Base-by-base conservation (phyloP, 768 basidiomycete genomes). In the Podaxis pistillaris region DNA sequence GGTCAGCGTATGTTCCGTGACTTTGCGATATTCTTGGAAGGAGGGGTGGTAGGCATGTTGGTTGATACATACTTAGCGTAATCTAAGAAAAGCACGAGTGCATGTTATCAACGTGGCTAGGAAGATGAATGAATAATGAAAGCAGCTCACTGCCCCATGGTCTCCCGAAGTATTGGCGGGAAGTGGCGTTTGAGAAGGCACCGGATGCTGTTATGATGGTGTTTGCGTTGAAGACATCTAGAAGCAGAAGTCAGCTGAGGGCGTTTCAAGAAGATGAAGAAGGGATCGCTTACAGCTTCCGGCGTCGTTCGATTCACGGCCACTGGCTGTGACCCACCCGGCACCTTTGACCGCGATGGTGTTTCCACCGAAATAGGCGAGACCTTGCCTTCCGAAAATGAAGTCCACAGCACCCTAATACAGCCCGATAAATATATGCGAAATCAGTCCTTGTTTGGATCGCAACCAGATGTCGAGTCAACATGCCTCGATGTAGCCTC, bases 241-340 rank as follows among this genome's bases (percentile, higher is more conserved):
- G 26, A 47, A 46, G 19, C 12, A 41, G 33, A 9, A 26, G 53
- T 55, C 17, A 22, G 40, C 17, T 22, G 38, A 5, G 24, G 12
- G 12, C 12, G 38, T 28, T 30, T 33, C 33, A 53, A 22, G 22
- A 5, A 26, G 36, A 28, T 8, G 15, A 13, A n/a, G 52, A 54
- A 56, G 6, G 6, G n/a, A n/a, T 6, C 15, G 68, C 79, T 69
- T 62, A 83, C 83, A 83, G 50, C 81, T 81, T 13, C 76, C 78
- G 33, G 62, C 65, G 65, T 84, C 81, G 50, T 79, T 72, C 1
- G 80, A 75, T 60, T 75, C 66, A 17, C 83, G 76, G 6, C 83
- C 83, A 56, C 73, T 81, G 1, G 83, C 83, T 5, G 82, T 83
- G 30, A 84, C 73, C 53, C 68, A 81, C 5, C 83, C 83, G 37